These are phyloP conservation scores for Zea mays DNA, from an alignment of 176 grass and related monocot genomes.

Conservation along the genomic window DNA sequence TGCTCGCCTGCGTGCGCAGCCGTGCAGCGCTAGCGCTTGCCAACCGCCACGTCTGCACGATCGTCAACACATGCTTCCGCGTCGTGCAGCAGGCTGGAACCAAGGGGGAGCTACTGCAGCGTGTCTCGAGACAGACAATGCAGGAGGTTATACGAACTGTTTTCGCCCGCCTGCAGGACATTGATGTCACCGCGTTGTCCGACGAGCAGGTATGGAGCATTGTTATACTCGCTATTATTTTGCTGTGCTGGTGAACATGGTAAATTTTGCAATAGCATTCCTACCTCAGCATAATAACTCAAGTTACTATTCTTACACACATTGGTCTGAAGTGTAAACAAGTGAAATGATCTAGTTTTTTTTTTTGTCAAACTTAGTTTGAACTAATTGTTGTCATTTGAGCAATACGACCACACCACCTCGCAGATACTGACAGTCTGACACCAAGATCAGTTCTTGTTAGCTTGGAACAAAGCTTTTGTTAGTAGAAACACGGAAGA, in stretches of 20 bases:
- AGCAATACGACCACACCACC: neutral
- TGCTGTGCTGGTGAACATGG: neutral
- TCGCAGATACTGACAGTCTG: constrained; percentile 1
- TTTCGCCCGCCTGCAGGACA: constrained; percentile 61
- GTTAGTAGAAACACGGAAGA: constrained; percentile 12
- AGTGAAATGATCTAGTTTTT: constrained; percentile 13
- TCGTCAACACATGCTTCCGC: constrained; percentile 91
- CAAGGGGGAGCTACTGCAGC: constrained; percentile 93
- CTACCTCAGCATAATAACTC: neutral
- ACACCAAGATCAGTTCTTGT: constrained; percentile 21
- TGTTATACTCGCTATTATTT: neutral
- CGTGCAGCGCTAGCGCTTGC: constrained; percentile 56
- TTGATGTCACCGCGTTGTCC: constrained; percentile 3
- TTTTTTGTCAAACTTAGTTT: constrained; percentile 7
- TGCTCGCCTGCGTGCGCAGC: constrained; percentile 76
- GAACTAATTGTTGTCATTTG: neutral
- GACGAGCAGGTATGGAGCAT: constrained; percentile 36
- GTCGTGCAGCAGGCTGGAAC: constrained; percentile 98
- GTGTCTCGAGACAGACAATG: constrained; percentile 94
- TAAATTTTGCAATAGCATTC: neutral
- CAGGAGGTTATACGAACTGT: constrained; percentile 86
- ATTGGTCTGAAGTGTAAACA: constrained; percentile 21
- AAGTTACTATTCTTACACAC: constrained; percentile 22
- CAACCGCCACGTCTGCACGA: constrained; percentile 83
- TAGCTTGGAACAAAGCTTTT: constrained; percentile 13